These are phyloP conservation scores for Boehmeria nivea DNA, from an alignment of 306 rosid species.

Conservation along the genomic window DNA sequence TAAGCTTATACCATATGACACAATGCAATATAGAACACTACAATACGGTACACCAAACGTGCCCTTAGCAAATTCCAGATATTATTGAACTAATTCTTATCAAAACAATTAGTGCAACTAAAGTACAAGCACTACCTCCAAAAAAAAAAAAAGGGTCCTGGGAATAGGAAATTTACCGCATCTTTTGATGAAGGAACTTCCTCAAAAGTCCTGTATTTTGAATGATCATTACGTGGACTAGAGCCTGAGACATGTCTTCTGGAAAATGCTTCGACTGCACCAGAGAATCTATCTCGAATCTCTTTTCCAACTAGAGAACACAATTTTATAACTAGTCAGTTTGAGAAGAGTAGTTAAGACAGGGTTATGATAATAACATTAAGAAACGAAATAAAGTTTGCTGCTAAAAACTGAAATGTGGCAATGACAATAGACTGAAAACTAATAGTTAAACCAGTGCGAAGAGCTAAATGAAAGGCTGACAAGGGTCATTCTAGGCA, in stretches of 20 bases:
- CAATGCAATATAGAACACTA: too few species aligned
- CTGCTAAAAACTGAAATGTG: background rate
- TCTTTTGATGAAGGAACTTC: conserved; percentile 50
- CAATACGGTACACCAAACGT: too few species aligned
- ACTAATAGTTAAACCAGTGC: too few species aligned
- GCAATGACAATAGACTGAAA: background rate
- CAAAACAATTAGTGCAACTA: too few species aligned
- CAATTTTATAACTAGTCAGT: conserved; percentile 26
- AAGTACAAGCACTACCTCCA: background rate
- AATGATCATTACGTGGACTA: conserved; percentile 59
- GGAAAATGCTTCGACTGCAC: conserved; percentile 77
- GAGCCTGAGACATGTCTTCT: conserved; percentile 55
- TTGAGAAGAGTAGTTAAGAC: background rate
- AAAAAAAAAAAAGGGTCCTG: background rate
- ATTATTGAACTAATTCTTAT: too few species aligned
- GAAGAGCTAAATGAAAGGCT: too few species aligned
- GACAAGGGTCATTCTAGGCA: too few species aligned
- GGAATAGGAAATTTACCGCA: conserved; percentile 42
- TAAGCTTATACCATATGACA: too few species aligned
- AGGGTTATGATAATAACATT: too few species aligned
- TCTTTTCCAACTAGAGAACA: conserved; percentile 71
- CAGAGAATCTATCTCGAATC: conserved; percentile 77
- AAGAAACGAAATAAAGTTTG: background rate
- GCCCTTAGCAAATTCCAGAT: too few species aligned
- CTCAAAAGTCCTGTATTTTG: conserved; percentile 58